Base-by-base conservation (phyloP, 257 asterid species). In the Solanum pinnatisectum region DNA sequence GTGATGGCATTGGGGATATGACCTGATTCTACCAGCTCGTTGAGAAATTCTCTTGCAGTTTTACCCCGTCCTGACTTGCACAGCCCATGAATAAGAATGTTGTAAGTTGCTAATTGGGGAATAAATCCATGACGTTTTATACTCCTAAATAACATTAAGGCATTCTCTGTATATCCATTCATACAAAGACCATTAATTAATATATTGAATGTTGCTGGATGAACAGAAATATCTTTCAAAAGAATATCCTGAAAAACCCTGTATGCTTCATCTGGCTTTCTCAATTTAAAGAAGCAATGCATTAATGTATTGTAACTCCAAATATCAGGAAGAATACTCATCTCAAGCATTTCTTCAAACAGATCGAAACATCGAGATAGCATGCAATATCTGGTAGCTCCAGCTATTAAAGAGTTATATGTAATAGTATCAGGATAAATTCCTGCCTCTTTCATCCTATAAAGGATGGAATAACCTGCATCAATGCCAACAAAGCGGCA, bases 261-360 rank as follows among this genome's bases (percentile, higher is more conserved):
- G 89, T 93, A 93, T 3, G 97, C 99, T 87, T 97, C 98, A 67
- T 92, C 93, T 14, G 98, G 94, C 89, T 89, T 91, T 74, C 98
- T 97, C 82, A 83, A 67, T 91, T 91, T 93, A 90, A 93, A 95
- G 86, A 88, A 87, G 85, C 98, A 94, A 89, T 96, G 95, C 96
- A 97, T 96, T 92, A 97, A 89, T 16, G 93, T 97, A 89, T 97
- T 96, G 73, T 97, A 97, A 90, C 96, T 96, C 98, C 98, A 94
- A 65, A 93, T 86, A 86, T 96, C 96, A 18, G 99, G 99, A 86
- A 33, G 15, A 87, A 97, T 89, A 49, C 94, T 95, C 79, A 71
- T 84, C 10, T 86, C 90, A 56, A 91, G 90, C 99, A 96, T 97
- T 92, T 94, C 98, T 6, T 93, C 93, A 36, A 97, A 90, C 94